A percentile compares a stretch with the other conserved stretches of the same genome.
phyloP scores from a whole-genome alignment of 1,139 yeast genomes.

The Debaryomyces nepalensis region DNA sequence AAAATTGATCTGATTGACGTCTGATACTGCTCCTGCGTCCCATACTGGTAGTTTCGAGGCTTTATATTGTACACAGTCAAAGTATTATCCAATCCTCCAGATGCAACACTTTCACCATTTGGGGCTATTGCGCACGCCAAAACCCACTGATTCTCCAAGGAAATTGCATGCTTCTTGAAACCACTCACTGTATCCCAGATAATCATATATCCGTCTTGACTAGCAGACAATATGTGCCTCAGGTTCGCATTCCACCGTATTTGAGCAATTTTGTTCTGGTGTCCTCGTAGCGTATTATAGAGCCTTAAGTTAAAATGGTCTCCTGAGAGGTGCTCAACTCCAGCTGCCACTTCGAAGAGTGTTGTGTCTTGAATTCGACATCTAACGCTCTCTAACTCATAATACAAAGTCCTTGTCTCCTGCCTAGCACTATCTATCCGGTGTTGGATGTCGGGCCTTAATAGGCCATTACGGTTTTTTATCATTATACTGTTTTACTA shows the following conservation, averaged over 20 bases:
- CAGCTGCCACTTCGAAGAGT: conserved; percentile 42
- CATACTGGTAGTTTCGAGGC: conserved; percentile 16
- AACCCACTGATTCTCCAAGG: conserved; percentile 77
- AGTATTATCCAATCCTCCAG: conserved; percentile 83
- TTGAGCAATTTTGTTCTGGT: conserved; percentile 72
- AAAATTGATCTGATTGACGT: conserved; percentile 53
- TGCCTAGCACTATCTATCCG: conserved; percentile 43
- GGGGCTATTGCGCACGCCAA: conserved; percentile 77
- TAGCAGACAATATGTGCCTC: conserved; percentile 64
- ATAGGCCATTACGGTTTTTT: neutral
- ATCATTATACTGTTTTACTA: conserved; percentile 7
- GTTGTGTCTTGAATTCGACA: conserved; percentile 50
- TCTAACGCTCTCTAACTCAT: conserved; percentile 52
- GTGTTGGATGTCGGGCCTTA: conserved; percentile 16
- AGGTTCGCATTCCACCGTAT: conserved; percentile 73
- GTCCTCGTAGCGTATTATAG: conserved; percentile 63
- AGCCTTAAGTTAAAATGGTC: conserved; percentile 39
- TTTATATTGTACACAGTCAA: conserved; percentile 69
- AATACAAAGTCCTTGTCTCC: conserved; percentile 52
- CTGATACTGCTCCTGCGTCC: conserved; percentile 38
- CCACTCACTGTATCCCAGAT: conserved; percentile 85
- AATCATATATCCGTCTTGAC: conserved; percentile 86
- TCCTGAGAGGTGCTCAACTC: conserved; percentile 34
- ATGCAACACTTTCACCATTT: conserved; percentile 65
- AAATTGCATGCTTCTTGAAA: conserved; percentile 69